Percentiles rank a stretch among this genome's conserved stretches.
Conservation (phyloP, 1,284 basidiomycete species). For the Apiotrichum gracile region DNA sequence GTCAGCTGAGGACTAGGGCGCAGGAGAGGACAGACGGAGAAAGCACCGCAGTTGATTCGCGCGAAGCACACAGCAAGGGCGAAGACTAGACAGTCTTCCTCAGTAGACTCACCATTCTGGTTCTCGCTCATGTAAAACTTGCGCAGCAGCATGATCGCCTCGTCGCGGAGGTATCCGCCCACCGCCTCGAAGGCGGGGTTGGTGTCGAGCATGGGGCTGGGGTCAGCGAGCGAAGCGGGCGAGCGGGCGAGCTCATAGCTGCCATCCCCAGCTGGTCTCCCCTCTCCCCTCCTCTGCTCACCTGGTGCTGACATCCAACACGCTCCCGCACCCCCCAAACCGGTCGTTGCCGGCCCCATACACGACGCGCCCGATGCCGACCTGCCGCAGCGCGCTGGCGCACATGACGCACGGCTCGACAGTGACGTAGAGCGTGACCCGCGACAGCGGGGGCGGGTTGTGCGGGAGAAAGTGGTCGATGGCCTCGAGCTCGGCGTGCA, state of each 20-base stretch:
- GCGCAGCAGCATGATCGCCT: conserved; percentile 90
- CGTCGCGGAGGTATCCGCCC: conserved; percentile 80
- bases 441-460: conserved; percentile 58
- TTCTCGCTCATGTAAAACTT: conserved; percentile 96
- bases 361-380: conserved; percentile 84
- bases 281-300: conserved; percentile 50
- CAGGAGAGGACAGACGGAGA: too few relatives aligned
- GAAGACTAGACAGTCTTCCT: not conserved
- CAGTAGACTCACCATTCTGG: conserved; percentile 62
- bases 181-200: conserved; percentile 71
- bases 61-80: not conserved
- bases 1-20: not conserved
- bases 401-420: conserved; percentile 99
- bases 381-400: conserved; percentile 84
- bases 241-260: too few relatives aligned
- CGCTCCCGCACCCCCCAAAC: conserved; percentile 96
- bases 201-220: conserved; percentile 53
- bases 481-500: conserved; percentile 96
- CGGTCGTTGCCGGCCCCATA: conserved; percentile 95
- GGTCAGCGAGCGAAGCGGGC: not conserved
- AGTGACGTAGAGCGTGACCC: conserved; percentile 90
- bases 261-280: too few relatives aligned
- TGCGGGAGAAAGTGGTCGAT: conserved; percentile 80
- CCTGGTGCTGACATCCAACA: conserved; percentile 76
- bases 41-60: not conserved